These are phyloP conservation scores for Rhodosporidiobolus odoratus DNA, from an alignment of 768 basidiomycete species.

Conservation along the genomic window DNA sequence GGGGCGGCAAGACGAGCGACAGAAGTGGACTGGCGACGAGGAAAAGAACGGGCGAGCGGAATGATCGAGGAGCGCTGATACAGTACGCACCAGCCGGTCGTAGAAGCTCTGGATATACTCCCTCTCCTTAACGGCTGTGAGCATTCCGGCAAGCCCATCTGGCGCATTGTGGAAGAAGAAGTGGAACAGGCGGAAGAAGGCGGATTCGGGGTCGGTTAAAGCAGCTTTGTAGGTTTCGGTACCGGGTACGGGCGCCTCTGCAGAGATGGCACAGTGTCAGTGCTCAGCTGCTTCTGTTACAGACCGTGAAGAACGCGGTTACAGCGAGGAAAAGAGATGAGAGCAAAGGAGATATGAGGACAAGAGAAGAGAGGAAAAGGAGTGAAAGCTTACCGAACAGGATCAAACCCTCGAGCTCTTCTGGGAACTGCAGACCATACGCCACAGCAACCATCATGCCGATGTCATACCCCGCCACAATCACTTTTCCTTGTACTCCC, in stretches of 20 bases:
- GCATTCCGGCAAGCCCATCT: slow-evolving; percentile 34
- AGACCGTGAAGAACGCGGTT: neutral
- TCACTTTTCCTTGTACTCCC: slow-evolving; percentile 28
- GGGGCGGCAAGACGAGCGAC: too few relatives aligned
- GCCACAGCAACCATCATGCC: slow-evolving; percentile 40
- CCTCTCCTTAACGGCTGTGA: slow-evolving; percentile 38
- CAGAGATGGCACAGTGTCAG: neutral
- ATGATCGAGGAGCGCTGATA: neutral
- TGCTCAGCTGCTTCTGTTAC: neutral
- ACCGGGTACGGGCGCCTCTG: slow-evolving; percentile 41
- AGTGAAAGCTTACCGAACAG: neutral
- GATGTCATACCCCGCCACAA: slow-evolving; percentile 40
- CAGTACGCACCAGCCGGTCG: slow-evolving; percentile 19
- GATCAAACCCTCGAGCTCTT: slow-evolving; percentile 4
- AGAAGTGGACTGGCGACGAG: too few relatives aligned
- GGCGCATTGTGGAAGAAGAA: slow-evolving; percentile 42
- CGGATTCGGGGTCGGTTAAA: slow-evolving; percentile 22
- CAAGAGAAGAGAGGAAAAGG: neutral
- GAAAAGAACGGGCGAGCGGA: neutral
- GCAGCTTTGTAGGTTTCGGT: slow-evolving; percentile 33
- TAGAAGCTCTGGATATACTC: slow-evolving; percentile 39
- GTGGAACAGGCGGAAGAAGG: slow-evolving; percentile 27
- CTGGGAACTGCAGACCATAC: slow-evolving; percentile 30
- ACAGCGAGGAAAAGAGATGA: neutral
- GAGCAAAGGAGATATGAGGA: neutral